A percentile compares a stretch with the other conserved stretches of the same genome.
Conservation (phyloP, 164 flowering plant species). For the Aristolochia californica region DNA sequence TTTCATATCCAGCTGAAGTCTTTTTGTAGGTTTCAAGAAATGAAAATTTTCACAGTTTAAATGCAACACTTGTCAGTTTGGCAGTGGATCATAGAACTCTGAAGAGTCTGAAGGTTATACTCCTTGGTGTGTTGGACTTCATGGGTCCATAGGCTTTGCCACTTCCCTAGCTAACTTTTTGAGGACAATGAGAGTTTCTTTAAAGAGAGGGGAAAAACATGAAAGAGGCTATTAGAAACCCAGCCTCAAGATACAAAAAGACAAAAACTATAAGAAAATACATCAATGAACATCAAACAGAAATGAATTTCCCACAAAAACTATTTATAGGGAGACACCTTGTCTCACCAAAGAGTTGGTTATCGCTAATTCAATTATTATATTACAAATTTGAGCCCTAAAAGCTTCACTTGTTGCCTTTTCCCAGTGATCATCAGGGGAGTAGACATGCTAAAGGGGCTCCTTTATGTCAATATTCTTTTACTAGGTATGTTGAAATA, state of each 20-base stretch:
- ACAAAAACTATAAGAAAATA: no score
- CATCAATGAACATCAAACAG: no score
- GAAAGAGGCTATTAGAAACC: no score
- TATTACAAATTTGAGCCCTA: background rate
- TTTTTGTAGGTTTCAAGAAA: slow-evolving; percentile 48
- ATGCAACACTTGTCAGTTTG: slow-evolving; percentile 84
- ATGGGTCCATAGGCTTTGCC: slow-evolving; percentile 20
- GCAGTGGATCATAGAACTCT: slow-evolving; percentile 45
- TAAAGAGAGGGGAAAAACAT: no score
- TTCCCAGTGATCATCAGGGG: slow-evolving; percentile 74
- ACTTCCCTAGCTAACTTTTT: no score
- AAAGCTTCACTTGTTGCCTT: background rate
- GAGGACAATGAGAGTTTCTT: no score
- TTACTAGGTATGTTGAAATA: slow-evolving; percentile 76
- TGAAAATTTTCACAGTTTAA: slow-evolving; percentile 68
- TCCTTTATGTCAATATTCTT: slow-evolving; percentile 59
- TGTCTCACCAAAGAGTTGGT: no score
- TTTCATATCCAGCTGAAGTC: background rate
- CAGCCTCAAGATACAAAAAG: no score
- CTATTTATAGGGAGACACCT: no score
- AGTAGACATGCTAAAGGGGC: slow-evolving; percentile 45
- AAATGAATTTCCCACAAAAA: no score
- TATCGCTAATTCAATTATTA: background rate
- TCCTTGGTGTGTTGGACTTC: slow-evolving; percentile 75
- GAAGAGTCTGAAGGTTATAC: slow-evolving; percentile 23